phyloP scores from a whole-genome alignment of 2,329 filamentous ascomycete species.

The Lasiodiplodia sp. region DNA sequence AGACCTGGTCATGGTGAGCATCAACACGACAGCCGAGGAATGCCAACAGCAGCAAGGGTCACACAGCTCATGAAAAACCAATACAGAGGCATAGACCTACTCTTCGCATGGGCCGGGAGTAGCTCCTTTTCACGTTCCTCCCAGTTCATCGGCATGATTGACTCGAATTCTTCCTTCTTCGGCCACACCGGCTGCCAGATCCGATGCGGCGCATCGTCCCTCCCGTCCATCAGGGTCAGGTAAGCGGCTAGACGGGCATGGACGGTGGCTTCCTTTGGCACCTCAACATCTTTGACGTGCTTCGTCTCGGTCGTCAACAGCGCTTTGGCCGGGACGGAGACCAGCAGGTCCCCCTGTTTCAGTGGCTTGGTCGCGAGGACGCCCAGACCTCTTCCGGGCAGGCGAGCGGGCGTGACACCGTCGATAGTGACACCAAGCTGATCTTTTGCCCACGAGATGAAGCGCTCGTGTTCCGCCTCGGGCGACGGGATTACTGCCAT shows the following conservation, averaged over 20 bases:
- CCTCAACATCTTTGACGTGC: constrained; percentile 56
- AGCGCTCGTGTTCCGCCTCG: constrained; percentile 56
- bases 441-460: constrained; percentile 71
- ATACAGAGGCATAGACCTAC: constrained; percentile 32
- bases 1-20: constrained; percentile 43
- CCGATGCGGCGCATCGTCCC: constrained; percentile 55
- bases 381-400: constrained; percentile 78
- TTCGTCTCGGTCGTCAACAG: constrained; percentile 70
- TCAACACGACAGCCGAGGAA: constrained; percentile 22
- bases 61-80: constrained; percentile 16
- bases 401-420: constrained; percentile 70
- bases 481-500: constrained; percentile 36
- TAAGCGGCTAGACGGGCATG: constrained; percentile 78
- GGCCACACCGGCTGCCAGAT: constrained; percentile 75
- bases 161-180: constrained; percentile 64
- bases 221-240: constrained; percentile 58
- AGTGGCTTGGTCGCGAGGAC: constrained; percentile 74
- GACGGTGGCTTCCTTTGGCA: constrained; percentile 65
- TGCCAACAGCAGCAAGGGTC: constrained; percentile 12
- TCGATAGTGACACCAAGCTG: constrained; percentile 70
- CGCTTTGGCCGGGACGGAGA: constrained; percentile 69
- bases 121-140: constrained; percentile 48
- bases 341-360: constrained; percentile 66
- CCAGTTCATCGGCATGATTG: constrained; percentile 66
- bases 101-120: constrained; percentile 47